Evolutionary conservation across 176 grass and related monocot genomes (phyloP).

Genomic region (Zizania latifolia): DNA sequence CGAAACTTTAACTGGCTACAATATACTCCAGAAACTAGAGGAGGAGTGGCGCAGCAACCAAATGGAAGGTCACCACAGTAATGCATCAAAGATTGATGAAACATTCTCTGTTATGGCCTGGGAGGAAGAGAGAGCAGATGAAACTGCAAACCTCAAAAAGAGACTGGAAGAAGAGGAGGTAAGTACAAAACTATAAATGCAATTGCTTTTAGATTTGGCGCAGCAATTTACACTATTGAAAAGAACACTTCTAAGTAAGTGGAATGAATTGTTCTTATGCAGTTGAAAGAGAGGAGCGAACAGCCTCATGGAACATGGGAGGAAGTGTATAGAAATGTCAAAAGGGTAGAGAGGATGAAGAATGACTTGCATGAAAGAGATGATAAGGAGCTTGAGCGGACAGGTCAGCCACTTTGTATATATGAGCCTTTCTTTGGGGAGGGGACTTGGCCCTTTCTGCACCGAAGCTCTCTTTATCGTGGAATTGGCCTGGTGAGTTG

Average conservation of each 20-base stretch:
- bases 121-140: slow-evolving; percentile 80
- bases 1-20: slow-evolving; percentile 42
- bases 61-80: slow-evolving; percentile 33
- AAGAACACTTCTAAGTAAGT: neutral
- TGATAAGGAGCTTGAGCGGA: slow-evolving; percentile 87
- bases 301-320: slow-evolving; percentile 89
- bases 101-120: slow-evolving; percentile 56
- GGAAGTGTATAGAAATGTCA: slow-evolving; percentile 92
- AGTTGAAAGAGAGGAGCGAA: slow-evolving; percentile 90
- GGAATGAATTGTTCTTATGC: slow-evolving; percentile 36
- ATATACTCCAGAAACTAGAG: slow-evolving; percentile 62
- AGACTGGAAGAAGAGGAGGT: slow-evolving; percentile 82
- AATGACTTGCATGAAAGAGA: slow-evolving; percentile 96
- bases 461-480: slow-evolving; percentile 79
- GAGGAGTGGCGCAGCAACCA: slow-evolving; percentile 49
- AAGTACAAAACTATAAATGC: slow-evolving; percentile 23
- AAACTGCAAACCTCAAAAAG: slow-evolving; percentile 42
- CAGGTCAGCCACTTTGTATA: slow-evolving; percentile 94
- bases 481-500: slow-evolving; percentile 91
- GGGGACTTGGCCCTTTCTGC: slow-evolving; percentile 89
- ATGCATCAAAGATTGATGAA: slow-evolving; percentile 48
- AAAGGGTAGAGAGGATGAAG: slow-evolving; percentile 72
- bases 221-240: neutral
- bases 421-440: slow-evolving; percentile 98
- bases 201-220: neutral